Evolutionary conservation across 2,329 filamentous ascomycete genomes (phyloP).

Genomic region (Pochonia chlamydosporia): DNA sequence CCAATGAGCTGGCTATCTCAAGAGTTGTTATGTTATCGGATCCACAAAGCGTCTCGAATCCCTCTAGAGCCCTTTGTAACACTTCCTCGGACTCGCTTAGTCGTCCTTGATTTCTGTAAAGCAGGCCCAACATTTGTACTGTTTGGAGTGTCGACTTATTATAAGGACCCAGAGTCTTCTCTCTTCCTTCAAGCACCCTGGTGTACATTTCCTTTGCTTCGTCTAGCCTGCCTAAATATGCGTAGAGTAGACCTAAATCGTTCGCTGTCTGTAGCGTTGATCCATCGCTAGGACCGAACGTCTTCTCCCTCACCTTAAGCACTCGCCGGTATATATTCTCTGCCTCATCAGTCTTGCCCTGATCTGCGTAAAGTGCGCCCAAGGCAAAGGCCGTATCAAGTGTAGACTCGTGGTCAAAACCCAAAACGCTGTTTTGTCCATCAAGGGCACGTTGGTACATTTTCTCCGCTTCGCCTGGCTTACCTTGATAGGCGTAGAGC

Average conservation of each 20-base stretch:
- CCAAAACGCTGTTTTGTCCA: constrained; percentile 15
- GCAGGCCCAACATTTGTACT: no score
- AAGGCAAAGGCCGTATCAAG: constrained; percentile 8
- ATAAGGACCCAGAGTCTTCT: neutral
- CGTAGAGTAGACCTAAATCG: neutral
- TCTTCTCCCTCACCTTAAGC: neutral
- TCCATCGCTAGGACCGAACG: neutral
- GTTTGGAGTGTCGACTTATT: no score
- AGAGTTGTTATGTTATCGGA: no score
- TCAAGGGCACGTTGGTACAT: constrained; percentile 15
- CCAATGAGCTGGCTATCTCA: no score
- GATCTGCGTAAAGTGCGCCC: constrained; percentile 14
- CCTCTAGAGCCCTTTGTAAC: constrained; percentile 13
- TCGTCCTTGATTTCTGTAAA: constrained; percentile 17
- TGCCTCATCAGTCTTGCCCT: constrained; percentile 16
- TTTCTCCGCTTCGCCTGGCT: constrained; percentile 18
- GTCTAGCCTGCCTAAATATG: neutral
- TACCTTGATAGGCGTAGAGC: constrained; percentile 17
- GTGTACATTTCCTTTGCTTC: neutral
- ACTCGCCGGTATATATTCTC: constrained; percentile 9
- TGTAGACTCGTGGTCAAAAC: constrained; percentile 4
- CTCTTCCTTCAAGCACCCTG: neutral
- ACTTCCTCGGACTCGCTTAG: constrained; percentile 19
- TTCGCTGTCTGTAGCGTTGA: neutral
- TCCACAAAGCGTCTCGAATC: constrained; percentile 15